These are phyloP conservation scores for Scedosporium apiospermum DNA, from an alignment of 2,329 filamentous ascomycete species.

Conservation along the genomic window DNA sequence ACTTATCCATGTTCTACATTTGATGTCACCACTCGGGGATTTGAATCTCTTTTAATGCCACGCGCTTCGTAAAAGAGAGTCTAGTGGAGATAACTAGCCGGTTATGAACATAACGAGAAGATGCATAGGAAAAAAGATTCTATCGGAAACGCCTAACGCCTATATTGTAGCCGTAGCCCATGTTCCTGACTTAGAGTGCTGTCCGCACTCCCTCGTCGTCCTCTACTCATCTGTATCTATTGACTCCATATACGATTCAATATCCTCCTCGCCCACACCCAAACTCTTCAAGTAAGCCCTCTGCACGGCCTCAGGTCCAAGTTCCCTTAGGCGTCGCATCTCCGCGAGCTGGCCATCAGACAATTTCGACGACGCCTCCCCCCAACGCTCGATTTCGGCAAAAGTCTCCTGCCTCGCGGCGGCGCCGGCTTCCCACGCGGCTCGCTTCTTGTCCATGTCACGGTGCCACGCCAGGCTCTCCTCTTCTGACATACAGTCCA, in stretches of 20 bases:
- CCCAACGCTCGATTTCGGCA: neutral
- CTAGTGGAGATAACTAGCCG: too few relatives aligned
- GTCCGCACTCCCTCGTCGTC: too few relatives aligned
- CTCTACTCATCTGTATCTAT: neutral
- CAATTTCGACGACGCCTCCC: neutral
- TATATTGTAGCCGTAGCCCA: too few relatives aligned
- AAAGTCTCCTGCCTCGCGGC: neutral
- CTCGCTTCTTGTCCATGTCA: neutral
- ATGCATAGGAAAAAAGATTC: too few relatives aligned
- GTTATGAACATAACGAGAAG: too few relatives aligned
- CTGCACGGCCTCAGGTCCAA: slow-evolving; percentile 1
- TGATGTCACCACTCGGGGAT: too few relatives aligned
- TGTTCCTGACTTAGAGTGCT: too few relatives aligned
- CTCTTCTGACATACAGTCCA: neutral
- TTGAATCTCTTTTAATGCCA: too few relatives aligned
- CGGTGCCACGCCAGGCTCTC: neutral
- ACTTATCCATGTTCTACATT: too few relatives aligned
- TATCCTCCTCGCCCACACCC: neutral
- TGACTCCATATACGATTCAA: neutral
- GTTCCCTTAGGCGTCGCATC: slow-evolving; percentile 4
- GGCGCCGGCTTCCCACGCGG: neutral
- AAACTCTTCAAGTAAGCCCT: neutral
- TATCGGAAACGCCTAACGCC: too few relatives aligned
- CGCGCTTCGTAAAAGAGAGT: too few relatives aligned
- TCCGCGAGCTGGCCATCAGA: neutral